Percentiles rank a stretch among this genome's conserved stretches.
Conservation (phyloP, 2,329 filamentous ascomycete genomes). For the Fusarium torreyae region DNA sequence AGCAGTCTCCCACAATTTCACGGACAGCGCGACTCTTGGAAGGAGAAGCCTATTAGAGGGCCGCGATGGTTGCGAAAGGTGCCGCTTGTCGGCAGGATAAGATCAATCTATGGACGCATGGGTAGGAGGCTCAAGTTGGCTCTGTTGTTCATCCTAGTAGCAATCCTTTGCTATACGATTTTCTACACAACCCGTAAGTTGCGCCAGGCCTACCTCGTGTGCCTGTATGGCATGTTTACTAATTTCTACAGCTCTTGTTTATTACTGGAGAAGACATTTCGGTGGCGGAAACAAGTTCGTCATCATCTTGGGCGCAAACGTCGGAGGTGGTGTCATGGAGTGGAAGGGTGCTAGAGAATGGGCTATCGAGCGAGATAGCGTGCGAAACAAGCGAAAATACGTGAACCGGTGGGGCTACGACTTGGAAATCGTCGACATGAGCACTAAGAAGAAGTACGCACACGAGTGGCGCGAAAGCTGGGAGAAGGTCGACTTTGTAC, state of each 20-base stretch:
- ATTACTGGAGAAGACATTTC: conserved; percentile 79
- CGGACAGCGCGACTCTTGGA: conserved; percentile 75
- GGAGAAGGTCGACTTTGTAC: conserved; percentile 97
- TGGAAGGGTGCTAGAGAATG: conserved; percentile 98
- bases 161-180: conserved; percentile 79
- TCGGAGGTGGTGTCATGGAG: conserved; percentile 98
- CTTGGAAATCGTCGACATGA: conserved; percentile 97
- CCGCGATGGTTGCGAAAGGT: conserved; percentile 66
- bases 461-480: conserved; percentile 99
- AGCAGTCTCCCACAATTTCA: conserved; percentile 83
- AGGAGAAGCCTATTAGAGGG: conserved; percentile 80
- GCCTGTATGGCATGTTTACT: not conserved
- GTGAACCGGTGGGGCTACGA: conserved; percentile 92
- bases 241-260: conserved; percentile 56
- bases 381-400: conserved; percentile 95
- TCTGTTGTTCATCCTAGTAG: conserved; percentile 69
- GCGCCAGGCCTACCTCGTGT: not conserved
- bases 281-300: conserved; percentile 94
- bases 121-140: conserved; percentile 77
- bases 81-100: conserved; percentile 64
- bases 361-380: conserved; percentile 97
- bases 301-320: conserved; percentile 92
- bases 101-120: conserved; percentile 64
- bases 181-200: conserved; percentile 83
- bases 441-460: conserved; percentile 97